Conservation (phyloP, 495 filamentous ascomycete species). For the Penicillium cosmopolitanum region DNA sequence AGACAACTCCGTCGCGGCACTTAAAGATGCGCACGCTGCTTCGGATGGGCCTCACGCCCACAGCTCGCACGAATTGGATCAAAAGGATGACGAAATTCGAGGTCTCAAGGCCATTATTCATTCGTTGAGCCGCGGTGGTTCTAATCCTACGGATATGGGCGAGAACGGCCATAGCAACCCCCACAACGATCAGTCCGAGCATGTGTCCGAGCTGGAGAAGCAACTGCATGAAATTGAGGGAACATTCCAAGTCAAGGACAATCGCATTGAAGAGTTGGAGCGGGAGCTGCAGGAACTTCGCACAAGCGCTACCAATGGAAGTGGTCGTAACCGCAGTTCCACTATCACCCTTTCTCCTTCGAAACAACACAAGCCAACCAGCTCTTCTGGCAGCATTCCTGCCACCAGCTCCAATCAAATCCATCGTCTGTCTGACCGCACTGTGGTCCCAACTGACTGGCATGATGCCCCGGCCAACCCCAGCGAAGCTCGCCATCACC, state of each 20-base stretch:
- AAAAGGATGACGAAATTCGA: constrained; percentile 95
- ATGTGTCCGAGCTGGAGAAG: constrained; percentile 61
- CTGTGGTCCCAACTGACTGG: constrained; percentile 50
- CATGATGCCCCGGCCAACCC: constrained; percentile 35
- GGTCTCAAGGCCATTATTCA: constrained; percentile 98
- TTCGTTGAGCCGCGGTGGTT: constrained; percentile 76
- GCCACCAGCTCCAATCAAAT: constrained; percentile 35
- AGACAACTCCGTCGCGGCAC: constrained; percentile 77
- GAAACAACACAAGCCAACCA: constrained; percentile 43
- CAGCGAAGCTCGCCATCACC: constrained; percentile 37
- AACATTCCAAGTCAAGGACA: constrained; percentile 68
- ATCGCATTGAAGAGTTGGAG: constrained; percentile 88
- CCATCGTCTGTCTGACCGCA: constrained; percentile 51
- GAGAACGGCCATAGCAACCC: constrained; percentile 30
- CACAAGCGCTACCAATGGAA: constrained; percentile 25
- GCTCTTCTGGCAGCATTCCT: constrained; percentile 35
- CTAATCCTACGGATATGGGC: constrained; percentile 38
- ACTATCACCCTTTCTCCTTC: constrained; percentile 45
- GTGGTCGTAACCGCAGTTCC: constrained; percentile 41
- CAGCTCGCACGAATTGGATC: constrained; percentile 74
- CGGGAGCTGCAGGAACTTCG: constrained; percentile 74
- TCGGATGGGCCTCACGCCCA: constrained; percentile 54
- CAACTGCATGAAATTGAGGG: constrained; percentile 77
- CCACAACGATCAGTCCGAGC: constrained; percentile 37
- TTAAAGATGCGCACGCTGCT: constrained; percentile 56